A percentile compares a stretch with the other conserved stretches of the same genome.
phyloP scores from a whole-genome alignment of 495 filamentous ascomycete genomes.

The Pyrenula massariospora region DNA sequence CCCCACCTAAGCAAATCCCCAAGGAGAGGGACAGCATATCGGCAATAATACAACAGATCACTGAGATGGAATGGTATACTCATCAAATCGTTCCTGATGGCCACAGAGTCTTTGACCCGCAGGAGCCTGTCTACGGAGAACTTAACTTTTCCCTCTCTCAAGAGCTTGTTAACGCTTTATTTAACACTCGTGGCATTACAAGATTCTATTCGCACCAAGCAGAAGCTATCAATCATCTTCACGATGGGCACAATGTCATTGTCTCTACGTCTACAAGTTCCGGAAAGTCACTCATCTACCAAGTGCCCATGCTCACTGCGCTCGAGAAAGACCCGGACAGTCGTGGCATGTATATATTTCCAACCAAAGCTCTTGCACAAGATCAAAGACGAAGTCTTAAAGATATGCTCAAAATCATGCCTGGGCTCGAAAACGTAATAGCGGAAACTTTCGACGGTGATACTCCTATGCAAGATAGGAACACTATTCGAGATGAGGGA shows the following conservation, averaged over 20 bases:
- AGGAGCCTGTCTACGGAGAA: conserved; percentile 72
- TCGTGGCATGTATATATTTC: conserved; percentile 95
- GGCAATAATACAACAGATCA: conserved; percentile 78
- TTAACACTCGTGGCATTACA: conserved; percentile 77
- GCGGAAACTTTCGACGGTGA: conserved; percentile 97
- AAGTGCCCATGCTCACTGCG: conserved; percentile 82
- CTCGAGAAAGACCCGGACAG: conserved; percentile 67
- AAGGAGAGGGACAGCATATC: conserved; percentile 70
- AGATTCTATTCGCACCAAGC: conserved; percentile 90
- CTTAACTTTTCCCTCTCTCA: conserved; percentile 81
- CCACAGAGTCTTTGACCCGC: conserved; percentile 83
- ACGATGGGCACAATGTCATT: conserved; percentile 78
- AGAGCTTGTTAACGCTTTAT: conserved; percentile 84
- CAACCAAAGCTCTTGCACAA: conserved; percentile 93
- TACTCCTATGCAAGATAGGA: conserved; percentile 69
- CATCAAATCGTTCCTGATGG: conserved; percentile 91
- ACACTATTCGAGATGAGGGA: conserved; percentile 74
- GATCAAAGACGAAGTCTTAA: conserved; percentile 85
- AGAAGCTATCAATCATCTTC: conserved; percentile 84
- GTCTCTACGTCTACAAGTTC: conserved; percentile 92
- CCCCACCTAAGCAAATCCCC: conserved; percentile 57
- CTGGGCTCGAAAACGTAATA: conserved; percentile 56
- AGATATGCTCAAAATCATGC: conserved; percentile 72
- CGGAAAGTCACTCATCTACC: conserved; percentile 94
- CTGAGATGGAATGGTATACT: conserved; percentile 72